Evolutionary conservation across 192 early-diverging fungal genomes (phyloP).

Genomic region (Obelidium mucronatum): DNA sequence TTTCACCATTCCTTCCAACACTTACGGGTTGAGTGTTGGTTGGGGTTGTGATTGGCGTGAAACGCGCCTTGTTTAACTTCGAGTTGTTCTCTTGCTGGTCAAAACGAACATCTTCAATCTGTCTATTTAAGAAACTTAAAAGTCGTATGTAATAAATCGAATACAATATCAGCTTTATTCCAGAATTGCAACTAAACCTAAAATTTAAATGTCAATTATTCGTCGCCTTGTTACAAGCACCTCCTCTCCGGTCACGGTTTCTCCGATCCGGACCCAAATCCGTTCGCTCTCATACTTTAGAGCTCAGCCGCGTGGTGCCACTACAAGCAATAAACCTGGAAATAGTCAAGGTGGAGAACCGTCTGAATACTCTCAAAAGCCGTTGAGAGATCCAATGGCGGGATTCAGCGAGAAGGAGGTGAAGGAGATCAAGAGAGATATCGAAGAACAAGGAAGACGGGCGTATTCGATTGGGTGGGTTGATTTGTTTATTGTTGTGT

Average conservation of each 20-base stretch:
- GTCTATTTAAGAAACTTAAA: too few relatives aligned
- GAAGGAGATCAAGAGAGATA: constrained; percentile 33
- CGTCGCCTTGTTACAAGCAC: not conserved
- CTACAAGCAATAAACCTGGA: not conserved
- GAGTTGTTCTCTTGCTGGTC: too few relatives aligned
- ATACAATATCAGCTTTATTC: too few relatives aligned
- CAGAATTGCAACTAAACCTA: too few relatives aligned
- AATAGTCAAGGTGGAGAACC: not conserved
- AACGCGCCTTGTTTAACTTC: too few relatives aligned
- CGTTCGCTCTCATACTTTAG: constrained; percentile 22
- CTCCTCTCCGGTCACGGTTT: not conserved
- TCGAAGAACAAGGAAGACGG: constrained; percentile 3
- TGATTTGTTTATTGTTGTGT: not conserved
- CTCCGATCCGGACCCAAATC: not conserved
- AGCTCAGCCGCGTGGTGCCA: constrained; percentile 3
- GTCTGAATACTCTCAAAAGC: not conserved
- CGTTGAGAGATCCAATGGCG: constrained; percentile 27
- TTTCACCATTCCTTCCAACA: too few relatives aligned
- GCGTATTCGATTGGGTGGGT: constrained; percentile 20
- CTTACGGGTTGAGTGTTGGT: too few relatives aligned
- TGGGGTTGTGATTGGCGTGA: too few relatives aligned
- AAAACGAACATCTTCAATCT: too few relatives aligned
- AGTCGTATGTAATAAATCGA: too few relatives aligned
- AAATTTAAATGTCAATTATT: not conserved
- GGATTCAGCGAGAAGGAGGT: constrained; percentile 13